A percentile compares a stretch with the other conserved stretches of the same genome.
Conservation (phyloP, 2,329 filamentous ascomycete species). For the Colletotrichum chrysophilum region DNA sequence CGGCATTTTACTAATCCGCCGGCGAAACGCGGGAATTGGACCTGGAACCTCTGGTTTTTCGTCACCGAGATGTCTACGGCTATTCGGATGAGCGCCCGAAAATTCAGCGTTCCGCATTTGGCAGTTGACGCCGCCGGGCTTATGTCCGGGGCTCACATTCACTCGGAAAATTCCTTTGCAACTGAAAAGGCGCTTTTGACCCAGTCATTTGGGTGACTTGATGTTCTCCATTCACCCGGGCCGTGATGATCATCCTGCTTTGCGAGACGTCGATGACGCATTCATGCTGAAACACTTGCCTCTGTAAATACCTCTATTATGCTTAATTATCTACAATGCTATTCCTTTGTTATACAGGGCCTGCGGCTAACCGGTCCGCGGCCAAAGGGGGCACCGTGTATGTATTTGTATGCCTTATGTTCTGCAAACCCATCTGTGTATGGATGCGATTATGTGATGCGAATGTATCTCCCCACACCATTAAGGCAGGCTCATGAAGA, state of each 20-base stretch:
- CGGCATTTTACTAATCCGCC: conserved; percentile 21
- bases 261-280: neutral
- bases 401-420: conserved; percentile 1
- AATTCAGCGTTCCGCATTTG: neutral
- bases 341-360: neutral
- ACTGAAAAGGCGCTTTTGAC: neutral
- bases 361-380: neutral
- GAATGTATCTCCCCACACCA: neutral
- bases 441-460: neutral
- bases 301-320: conserved; percentile 17
- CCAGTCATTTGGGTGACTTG: neutral
- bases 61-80: neutral
- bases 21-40: neutral
- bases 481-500: conserved; percentile 22
- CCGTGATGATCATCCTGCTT: neutral
- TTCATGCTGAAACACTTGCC: neutral
- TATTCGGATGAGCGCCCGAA: neutral
- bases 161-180: neutral
- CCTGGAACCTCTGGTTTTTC: neutral
- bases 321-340: conserved; percentile 13
- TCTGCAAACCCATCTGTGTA: neutral
- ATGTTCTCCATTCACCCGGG: neutral
- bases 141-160: neutral
- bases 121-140: neutral
- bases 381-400: neutral